Percentiles rank a stretch among this genome's conserved stretches.
These are phyloP conservation scores for Heimioporus sp. DNA, from an alignment of 768 basidiomycete species.

Conservation along the genomic window DNA sequence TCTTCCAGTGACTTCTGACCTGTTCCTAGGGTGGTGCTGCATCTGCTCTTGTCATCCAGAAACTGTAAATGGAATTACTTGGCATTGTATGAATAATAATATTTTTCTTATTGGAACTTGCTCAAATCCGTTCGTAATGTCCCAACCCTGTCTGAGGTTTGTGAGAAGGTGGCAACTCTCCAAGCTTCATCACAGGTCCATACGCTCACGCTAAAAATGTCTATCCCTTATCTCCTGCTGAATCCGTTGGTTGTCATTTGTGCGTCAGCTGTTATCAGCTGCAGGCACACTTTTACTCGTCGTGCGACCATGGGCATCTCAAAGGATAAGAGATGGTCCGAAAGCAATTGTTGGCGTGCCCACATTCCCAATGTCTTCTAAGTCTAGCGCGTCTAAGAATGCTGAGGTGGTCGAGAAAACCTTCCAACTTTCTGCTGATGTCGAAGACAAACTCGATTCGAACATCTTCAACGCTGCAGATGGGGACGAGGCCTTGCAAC, in stretches of 20 bases:
- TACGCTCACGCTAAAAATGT: constrained; percentile 9
- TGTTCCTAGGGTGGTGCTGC: constrained; percentile 80
- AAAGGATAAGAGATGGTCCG: constrained; percentile 10
- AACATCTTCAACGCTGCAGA: constrained; percentile 37
- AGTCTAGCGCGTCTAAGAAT: constrained; percentile 7
- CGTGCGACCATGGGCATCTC: constrained; percentile 7
- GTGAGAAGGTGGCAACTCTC: constrained; percentile 11
- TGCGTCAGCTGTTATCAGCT: constrained; percentile 7
- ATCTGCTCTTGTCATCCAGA: constrained; percentile 87
- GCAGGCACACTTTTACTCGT: background rate
- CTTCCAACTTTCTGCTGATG: background rate
- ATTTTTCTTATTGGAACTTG: constrained; percentile 8
- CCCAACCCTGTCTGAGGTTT: constrained; percentile 6
- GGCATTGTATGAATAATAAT: constrained; percentile 18
- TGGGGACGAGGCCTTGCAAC: constrained; percentile 59
- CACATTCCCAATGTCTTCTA: constrained; percentile 17
- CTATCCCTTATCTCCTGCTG: constrained; percentile 16
- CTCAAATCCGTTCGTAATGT: constrained; percentile 1
- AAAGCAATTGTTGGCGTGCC: background rate
- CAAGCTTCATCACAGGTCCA: background rate
- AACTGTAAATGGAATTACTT: constrained; percentile 49
- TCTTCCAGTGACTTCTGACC: constrained; percentile 12
- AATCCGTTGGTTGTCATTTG: background rate
- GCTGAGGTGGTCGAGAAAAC: constrained; percentile 14
- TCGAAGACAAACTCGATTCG: constrained; percentile 28